Base-by-base conservation (phyloP, 306 rosid species). In the Potentilla sterilis region DNA sequence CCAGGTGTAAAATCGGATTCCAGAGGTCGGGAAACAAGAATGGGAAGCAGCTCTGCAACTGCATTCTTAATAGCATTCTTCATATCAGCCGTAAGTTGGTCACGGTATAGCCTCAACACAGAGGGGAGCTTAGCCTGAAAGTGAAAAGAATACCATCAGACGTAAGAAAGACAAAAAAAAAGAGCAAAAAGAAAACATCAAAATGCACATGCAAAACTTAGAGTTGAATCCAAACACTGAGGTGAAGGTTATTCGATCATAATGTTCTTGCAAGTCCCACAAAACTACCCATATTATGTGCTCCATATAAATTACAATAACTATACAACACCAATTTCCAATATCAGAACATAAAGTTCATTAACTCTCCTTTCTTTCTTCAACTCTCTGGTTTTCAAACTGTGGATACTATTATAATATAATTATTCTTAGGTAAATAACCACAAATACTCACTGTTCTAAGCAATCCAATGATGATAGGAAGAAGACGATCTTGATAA, bases 51-150 rank as follows among this genome's bases (percentile, higher is more conserved):
- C 83, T 92, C 99, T 7, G 97, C 98, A 72, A 96, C 99, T 18
- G 97, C 91, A 65, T 89, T 89, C 85, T 96, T 96, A 66, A 96
- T 89, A 82, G 98, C 93, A 80, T 86, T 85, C 88, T 96, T 96
- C 99, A 96, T 96, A 78, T 96, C 98, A 78, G 91, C 88, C 52
- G 98, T 96, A 74, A 96, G 87, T 24, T 97, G 89, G 78, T 96
- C 99, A 67, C 98, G 92, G 78, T 96, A 96, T 65, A 93, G 80
- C 87, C 99, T 92, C 86, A 96, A 84, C 49, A 96, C 88, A 79
- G 97, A 86, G 34, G 99, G 99, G 42, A 96, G 98, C 84, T 92
- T 90, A 78, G 99, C 98, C 99, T 96, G 89, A 78, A 80, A 83
- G 77, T 62, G 80, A 75, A 42, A 59, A 49, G 21, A 7, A 65